These are phyloP conservation scores for Termitomyces sp. DNA, from an alignment of 768 basidiomycete species.

Conservation along the genomic window DNA sequence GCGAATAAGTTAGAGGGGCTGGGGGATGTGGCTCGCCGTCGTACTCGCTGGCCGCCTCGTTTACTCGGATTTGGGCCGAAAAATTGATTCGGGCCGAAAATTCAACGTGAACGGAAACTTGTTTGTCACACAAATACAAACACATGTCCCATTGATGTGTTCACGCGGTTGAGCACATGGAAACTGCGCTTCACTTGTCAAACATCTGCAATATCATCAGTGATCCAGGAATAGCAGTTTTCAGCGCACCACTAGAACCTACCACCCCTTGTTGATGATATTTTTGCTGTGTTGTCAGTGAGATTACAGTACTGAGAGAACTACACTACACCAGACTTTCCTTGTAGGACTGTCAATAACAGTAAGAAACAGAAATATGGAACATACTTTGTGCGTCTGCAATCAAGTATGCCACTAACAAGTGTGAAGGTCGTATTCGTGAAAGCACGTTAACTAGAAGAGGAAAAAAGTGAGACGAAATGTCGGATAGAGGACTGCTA, in stretches of 20 bases:
- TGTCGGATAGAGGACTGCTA: not conserved
- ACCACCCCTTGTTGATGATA: not conserved
- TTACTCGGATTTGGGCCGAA: slow-evolving; percentile 61
- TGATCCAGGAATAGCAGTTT: not conserved
- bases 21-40: slow-evolving; percentile 16
- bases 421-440: not conserved
- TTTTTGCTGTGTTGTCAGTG: not conserved
- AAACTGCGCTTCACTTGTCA: not conserved
- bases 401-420: not conserved
- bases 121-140: slow-evolving; percentile 30
- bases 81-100: slow-evolving; percentile 53
- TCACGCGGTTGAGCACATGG: not conserved
- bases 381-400: not conserved
- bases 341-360: not conserved
- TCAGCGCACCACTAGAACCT: not conserved
- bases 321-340: not conserved
- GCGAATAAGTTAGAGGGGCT: slow-evolving; percentile 32
- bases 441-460: not conserved
- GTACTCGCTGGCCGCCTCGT: slow-evolving; percentile 47
- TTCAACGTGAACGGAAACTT: slow-evolving; percentile 32
- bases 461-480: not conserved
- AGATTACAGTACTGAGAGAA: not conserved
- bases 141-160: slow-evolving; percentile 8
- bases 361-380: not conserved
- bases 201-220: not conserved